Evolutionary conservation across 768 basidiomycete species (phyloP).

Genomic region (Gautieria morchelliformis): DNA sequence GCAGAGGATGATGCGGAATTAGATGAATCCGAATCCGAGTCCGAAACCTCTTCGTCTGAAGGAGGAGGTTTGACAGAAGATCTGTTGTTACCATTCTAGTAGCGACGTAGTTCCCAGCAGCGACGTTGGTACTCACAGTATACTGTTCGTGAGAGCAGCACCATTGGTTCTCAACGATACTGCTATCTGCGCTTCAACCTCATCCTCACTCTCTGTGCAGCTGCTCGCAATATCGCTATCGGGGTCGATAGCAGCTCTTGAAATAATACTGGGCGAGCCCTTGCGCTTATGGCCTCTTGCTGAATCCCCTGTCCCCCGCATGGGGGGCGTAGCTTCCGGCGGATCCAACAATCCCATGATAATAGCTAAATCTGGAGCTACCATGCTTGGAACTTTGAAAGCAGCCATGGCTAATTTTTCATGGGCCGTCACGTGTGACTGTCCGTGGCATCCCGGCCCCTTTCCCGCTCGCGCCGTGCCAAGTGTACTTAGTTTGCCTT

Average conservation of each 20-base stretch:
- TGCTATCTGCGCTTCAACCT: constrained; percentile 58
- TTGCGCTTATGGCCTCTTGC: neutral
- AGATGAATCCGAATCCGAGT: neutral
- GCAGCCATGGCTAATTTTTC: neutral
- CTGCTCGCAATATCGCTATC: constrained; percentile 48
- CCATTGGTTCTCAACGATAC: constrained; percentile 10
- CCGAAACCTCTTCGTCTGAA: neutral
- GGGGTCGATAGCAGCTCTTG: constrained; percentile 13
- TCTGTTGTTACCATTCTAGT: constrained; percentile 21
- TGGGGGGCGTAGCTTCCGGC: neutral
- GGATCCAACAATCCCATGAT: constrained; percentile 2
- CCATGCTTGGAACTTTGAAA: constrained; percentile 51
- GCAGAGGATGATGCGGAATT: neutral
- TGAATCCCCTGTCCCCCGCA: neutral
- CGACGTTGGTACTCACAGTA: constrained; percentile 12
- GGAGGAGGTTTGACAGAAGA: neutral
- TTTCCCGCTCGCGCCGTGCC: too few species aligned
- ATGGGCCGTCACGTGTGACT: too few species aligned
- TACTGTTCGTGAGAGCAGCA: constrained; percentile 30
- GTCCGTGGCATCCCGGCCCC: too few species aligned
- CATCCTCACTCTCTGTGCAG: constrained; percentile 54
- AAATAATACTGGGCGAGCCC: neutral
- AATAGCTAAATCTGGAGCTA: constrained; percentile 55
- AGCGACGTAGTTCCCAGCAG: neutral
- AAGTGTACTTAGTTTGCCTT: too few species aligned